These are phyloP conservation scores for Aspergillus transmontanensis DNA, from an alignment of 2,329 filamentous ascomycete species.

Conservation along the genomic window DNA sequence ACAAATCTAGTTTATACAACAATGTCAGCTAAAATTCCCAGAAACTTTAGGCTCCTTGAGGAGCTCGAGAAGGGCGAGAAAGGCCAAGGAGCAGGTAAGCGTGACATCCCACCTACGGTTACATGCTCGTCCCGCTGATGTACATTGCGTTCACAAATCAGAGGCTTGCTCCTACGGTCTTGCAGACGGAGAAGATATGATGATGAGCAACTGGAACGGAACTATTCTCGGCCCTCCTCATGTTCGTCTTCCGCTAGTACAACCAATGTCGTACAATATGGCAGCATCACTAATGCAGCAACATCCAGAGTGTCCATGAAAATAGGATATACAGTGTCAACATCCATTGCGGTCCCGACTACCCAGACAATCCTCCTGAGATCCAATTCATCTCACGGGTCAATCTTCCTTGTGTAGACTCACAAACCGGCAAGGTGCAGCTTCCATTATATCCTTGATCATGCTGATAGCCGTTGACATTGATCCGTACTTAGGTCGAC, in stretches of 20 bases:
- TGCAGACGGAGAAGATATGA: conserved; percentile 87
- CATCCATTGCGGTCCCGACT: conserved; percentile 88
- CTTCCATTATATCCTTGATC: background rate
- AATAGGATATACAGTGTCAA: conserved; percentile 98
- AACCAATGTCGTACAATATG: conserved; percentile 2
- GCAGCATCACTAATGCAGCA: conserved; percentile 17
- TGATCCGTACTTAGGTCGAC: conserved; percentile 64
- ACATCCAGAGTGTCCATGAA: conserved; percentile 83
- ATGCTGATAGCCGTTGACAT: background rate
- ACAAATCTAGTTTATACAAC: conserved; percentile 1
- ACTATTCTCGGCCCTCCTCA: conserved; percentile 96
- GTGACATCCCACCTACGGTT: conserved; percentile 5
- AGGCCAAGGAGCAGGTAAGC: conserved; percentile 77
- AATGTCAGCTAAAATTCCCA: conserved; percentile 77
- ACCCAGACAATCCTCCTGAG: conserved; percentile 84
- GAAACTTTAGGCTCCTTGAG: conserved; percentile 94
- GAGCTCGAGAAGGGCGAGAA: conserved; percentile 99
- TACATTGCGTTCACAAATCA: conserved; percentile 39
- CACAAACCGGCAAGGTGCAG: conserved; percentile 70
- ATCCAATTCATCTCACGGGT: conserved; percentile 93
- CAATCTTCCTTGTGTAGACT: conserved; percentile 93
- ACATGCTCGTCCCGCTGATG: conserved; percentile 26
- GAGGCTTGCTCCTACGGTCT: conserved; percentile 97
- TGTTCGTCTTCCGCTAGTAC: conserved; percentile 57
- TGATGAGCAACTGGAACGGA: conserved; percentile 99